Conservation (phyloP, 2,329 filamentous ascomycete species). For the Colletotrichum spaethianum region DNA sequence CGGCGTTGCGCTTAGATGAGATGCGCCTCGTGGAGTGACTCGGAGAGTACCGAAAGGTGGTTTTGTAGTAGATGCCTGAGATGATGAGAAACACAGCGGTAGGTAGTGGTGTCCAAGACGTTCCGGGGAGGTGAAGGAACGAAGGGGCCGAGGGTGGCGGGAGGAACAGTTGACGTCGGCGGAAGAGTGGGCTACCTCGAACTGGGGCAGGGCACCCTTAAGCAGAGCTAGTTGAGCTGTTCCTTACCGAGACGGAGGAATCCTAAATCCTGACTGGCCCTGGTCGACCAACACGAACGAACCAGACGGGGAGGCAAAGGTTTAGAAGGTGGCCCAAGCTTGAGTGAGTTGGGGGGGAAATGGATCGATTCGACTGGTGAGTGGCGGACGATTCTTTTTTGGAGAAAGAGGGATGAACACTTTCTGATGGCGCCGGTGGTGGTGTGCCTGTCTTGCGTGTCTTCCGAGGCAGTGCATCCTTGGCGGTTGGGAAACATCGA, state of each 20-base stretch:
- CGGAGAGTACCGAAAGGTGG: background rate
- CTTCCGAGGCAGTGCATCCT: constrained; percentile 37
- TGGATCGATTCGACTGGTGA: constrained; percentile 14
- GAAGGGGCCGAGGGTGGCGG: constrained; percentile 11
- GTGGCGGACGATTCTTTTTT: background rate
- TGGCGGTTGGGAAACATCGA: constrained; percentile 18
- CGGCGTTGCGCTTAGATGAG: background rate
- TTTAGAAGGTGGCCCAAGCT: constrained; percentile 36
- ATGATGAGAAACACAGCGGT: background rate
- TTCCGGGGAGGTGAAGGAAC: constrained; percentile 5
- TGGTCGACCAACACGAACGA: constrained; percentile 1
- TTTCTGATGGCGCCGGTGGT: constrained; percentile 4
- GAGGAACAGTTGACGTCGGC: constrained; percentile 21
- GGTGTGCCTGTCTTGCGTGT: constrained; percentile 37
- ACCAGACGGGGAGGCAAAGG: background rate
- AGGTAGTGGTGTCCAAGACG: background rate
- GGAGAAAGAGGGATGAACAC: constrained; percentile 33
- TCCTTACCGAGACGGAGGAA: constrained; percentile 1
- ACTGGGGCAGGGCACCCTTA: constrained; percentile 10
- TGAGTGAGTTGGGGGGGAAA: background rate
- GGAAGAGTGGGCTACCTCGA: background rate
- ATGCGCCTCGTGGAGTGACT: background rate
- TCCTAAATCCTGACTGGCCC: constrained; percentile 14
- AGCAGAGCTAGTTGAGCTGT: constrained; percentile 1
- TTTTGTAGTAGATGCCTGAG: background rate